Conservation (phyloP, 1,284 basidiomycete genomes). For the Meripilus lineatus region DNA sequence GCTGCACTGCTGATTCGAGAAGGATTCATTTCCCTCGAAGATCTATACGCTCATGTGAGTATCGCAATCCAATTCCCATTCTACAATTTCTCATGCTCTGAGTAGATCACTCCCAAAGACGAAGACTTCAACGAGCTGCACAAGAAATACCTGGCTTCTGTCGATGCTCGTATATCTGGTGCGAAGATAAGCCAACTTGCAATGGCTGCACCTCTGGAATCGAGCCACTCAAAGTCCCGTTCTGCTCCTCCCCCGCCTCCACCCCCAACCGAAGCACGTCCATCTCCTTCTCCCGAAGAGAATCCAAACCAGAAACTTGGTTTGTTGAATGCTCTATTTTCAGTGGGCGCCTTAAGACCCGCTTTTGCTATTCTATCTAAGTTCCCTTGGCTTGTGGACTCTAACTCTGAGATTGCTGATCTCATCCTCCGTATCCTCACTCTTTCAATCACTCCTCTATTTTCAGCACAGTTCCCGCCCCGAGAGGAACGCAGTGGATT, state of each 20-base stretch:
- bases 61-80: constrained; percentile 17
- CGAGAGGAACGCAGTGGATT: constrained; percentile 59
- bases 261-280: constrained; percentile 33
- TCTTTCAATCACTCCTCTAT: constrained; percentile 65
- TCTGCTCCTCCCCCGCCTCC: constrained; percentile 18
- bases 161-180: constrained; percentile 59
- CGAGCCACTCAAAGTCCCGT: constrained; percentile 27
- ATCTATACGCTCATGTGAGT: constrained; percentile 81
- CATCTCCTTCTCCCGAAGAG: constrained; percentile 44
- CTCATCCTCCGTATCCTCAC: constrained; percentile 74
- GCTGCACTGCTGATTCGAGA: constrained; percentile 88
- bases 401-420: constrained; percentile 81
- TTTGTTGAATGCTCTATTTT: constrained; percentile 77
- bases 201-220: constrained; percentile 85
- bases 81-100: constrained; percentile 2
- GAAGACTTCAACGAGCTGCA: constrained; percentile 67
- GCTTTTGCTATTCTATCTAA: constrained; percentile 77
- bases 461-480: constrained; percentile 46
- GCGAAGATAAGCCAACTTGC: constrained; percentile 80
- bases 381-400: constrained; percentile 84
- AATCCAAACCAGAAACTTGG: constrained; percentile 79
- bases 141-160: constrained; percentile 63
- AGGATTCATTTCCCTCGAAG: constrained; percentile 80
- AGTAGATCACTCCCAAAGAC: constrained; percentile 72
- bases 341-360: constrained; percentile 79